These are phyloP conservation scores for Rubia yunnanensis DNA, from an alignment of 257 asterid species.

Conservation along the genomic window DNA sequence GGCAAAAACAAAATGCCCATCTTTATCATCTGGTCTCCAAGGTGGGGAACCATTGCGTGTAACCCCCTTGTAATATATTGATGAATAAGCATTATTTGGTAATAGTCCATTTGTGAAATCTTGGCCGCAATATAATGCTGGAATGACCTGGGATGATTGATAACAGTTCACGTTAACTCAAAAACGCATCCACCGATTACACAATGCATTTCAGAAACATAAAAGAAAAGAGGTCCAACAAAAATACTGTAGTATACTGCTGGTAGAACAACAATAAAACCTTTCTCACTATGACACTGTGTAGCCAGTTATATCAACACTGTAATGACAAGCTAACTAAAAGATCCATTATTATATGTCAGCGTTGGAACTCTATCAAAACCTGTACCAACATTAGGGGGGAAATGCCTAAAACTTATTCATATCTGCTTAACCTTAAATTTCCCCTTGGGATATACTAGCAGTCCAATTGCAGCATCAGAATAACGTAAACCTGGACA, in stretches of 20 bases:
- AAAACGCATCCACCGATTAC: not conserved
- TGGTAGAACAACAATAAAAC: not conserved
- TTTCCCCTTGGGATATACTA: not conserved
- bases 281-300: not conserved
- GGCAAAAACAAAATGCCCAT: slow-evolving; percentile 67
- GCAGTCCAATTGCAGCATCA: not conserved
- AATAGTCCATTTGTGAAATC: slow-evolving; percentile 40
- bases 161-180: not conserved
- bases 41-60: slow-evolving; percentile 74
- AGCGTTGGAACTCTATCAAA: not conserved
- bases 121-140: slow-evolving; percentile 50
- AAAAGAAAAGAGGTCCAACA: not conserved
- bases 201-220: not conserved
- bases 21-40: slow-evolving; percentile 80
- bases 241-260: not conserved
- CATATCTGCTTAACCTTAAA: not conserved
- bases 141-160: slow-evolving; percentile 42
- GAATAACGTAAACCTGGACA: not conserved
- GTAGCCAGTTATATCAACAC: not conserved
- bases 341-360: not conserved
- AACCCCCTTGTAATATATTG: slow-evolving; percentile 66
- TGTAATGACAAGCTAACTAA: not conserved
- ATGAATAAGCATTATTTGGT: slow-evolving; percentile 62
- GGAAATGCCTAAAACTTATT: not conserved
- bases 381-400: not conserved